Percentiles rank a stretch among this genome's conserved stretches.
phyloP scores from a whole-genome alignment of 1,284 basidiomycete genomes.

The Microbotryum saponariae region DNA sequence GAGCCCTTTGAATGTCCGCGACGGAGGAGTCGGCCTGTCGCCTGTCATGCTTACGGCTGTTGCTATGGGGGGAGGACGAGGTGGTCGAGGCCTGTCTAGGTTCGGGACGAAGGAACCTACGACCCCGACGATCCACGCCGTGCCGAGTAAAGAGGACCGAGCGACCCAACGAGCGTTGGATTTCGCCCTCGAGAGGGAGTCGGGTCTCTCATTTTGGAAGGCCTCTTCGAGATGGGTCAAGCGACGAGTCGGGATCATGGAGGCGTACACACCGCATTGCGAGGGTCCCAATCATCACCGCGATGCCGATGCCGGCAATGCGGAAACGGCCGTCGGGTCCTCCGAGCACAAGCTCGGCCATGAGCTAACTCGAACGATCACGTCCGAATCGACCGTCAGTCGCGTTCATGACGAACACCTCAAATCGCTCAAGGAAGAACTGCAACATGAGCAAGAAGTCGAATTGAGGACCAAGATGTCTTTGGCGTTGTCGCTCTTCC shows the following conservation, averaged over 20 bases:
- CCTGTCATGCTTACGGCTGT: background rate
- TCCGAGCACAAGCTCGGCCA: too few species aligned
- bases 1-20: background rate
- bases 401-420: conserved; percentile 33
- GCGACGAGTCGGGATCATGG: conserved; percentile 7
- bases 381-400: too few species aligned
- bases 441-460: conserved; percentile 42
- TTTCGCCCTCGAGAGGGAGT: background rate
- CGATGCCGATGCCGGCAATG: too few species aligned
- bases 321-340: too few species aligned
- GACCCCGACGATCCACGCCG: too few species aligned
- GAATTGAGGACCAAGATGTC: conserved; percentile 38
- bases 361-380: too few species aligned
- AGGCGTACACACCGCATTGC: conserved; percentile 7
- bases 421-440: conserved; percentile 36
- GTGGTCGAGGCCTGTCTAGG: background rate
- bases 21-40: background rate
- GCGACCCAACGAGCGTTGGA: background rate
- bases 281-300: too few species aligned
- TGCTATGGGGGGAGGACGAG: background rate
- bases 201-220: background rate
- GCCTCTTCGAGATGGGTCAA: background rate
- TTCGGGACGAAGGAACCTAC: too few species aligned
- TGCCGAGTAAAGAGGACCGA: background rate
- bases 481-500: conserved; percentile 49